Evolutionary conservation across 2,329 filamentous ascomycete genomes (phyloP), one percentile per base, ranked within the genome.

Genomic region (Colletotrichum endophyticum): DNA sequence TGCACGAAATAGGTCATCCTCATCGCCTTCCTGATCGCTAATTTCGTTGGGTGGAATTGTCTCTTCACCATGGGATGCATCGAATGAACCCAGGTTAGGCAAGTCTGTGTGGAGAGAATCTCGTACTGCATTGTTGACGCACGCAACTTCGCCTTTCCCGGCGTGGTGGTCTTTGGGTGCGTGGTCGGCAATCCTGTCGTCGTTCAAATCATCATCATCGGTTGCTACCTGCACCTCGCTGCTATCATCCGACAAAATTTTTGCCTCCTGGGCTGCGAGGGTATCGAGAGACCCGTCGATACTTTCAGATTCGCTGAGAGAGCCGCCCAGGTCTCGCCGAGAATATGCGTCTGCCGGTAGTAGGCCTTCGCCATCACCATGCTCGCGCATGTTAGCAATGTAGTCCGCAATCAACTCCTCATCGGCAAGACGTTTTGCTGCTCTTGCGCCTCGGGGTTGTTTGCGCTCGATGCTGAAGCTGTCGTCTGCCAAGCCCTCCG

Each of bases 371-470:
- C 91, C 88, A 79, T 86, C 85, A 30, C 86, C 87, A 64, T 88
- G 87, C 2, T 87, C 87, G 22, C 84, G 84, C 80, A 95, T 88
- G 77, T 95, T 95, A 59, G 91, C 89, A 80, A 95, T 93, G 79
- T 96, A 96, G 80, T 96, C 94, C 2, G 91, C 90, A 79, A 93
- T 85, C 57, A 92, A 86, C 1, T 88, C 90, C 53, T 92, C 91
- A 22, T 93, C 89, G 9, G 89, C 87, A 4, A 83, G 84, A 15
- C 36, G 34, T 57, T 39, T 73, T n/a, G 39, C 15, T 6, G 19
- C 15, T n/a, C 27, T 68, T 3, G n/a, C 5, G n/a, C 22, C 32
- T 32, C 36, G 39, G n/a, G 13, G 63, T 5, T 39, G 66, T 44
- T 30, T 16, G 13, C 19, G 13, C 27, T 59, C 34, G 39, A n/a